Evolutionary conservation across 805 yeast species (phyloP).

Genomic region (Metschnikowia lochheadii): DNA sequence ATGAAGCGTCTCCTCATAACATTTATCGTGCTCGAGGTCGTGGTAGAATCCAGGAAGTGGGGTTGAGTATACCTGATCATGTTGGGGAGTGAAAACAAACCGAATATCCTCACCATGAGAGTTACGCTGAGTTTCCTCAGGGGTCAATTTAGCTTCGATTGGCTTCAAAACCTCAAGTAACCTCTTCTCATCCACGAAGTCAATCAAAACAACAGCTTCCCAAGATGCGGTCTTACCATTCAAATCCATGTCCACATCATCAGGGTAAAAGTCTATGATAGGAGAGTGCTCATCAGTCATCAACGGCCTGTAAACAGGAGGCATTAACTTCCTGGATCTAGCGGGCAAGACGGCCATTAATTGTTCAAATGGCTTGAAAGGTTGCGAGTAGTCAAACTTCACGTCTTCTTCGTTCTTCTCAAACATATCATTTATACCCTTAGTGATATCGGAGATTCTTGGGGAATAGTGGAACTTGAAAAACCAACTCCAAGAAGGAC

Average conservation of each 20-base stretch:
- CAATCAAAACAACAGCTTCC: slow-evolving; percentile 94
- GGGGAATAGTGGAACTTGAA: slow-evolving; percentile 90
- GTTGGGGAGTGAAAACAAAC: slow-evolving; percentile 75
- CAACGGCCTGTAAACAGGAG: slow-evolving; percentile 67
- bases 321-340: slow-evolving; percentile 77
- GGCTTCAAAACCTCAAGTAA: slow-evolving; percentile 72
- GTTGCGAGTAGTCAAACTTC: slow-evolving; percentile 63
- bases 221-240: slow-evolving; percentile 95
- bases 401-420: slow-evolving; percentile 31
- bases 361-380: slow-evolving; percentile 92
- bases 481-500: slow-evolving; percentile 96
- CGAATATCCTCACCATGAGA: slow-evolving; percentile 64
- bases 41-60: slow-evolving; percentile 74
- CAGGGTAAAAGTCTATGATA: slow-evolving; percentile 85
- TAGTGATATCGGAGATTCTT: slow-evolving; percentile 78
- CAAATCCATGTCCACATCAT: slow-evolving; percentile 79
- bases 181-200: slow-evolving; percentile 84
- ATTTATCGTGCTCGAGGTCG: slow-evolving; percentile 75
- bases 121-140: slow-evolving; percentile 74
- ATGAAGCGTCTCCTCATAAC: slow-evolving; percentile 57
- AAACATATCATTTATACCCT: slow-evolving; percentile 60
- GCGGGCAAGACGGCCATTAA: slow-evolving; percentile 97
- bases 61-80: slow-evolving; percentile 60
- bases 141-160: slow-evolving; percentile 52
- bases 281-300: slow-evolving; percentile 88